Evolutionary conservation across 176 grass and related monocot species (phyloP).

Genomic region (Eragrostis curvula): DNA sequence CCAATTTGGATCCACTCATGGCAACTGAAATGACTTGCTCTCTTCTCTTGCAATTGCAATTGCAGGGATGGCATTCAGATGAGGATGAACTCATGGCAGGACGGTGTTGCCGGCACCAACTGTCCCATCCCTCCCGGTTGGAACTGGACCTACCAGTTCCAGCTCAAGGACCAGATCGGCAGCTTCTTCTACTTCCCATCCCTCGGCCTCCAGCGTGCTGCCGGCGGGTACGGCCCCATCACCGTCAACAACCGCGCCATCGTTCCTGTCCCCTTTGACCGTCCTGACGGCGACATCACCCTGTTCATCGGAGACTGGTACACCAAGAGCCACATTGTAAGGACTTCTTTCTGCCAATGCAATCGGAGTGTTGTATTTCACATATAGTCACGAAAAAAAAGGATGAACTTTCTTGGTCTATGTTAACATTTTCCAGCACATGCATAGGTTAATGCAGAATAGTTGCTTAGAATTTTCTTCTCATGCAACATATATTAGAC

Average conservation of each 20-base stretch:
- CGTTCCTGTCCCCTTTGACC: constrained; percentile 67
- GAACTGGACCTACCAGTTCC: constrained; percentile 99
- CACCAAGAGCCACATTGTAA: constrained; percentile 79
- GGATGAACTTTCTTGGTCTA: constrained; percentile 26
- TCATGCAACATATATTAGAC: background rate
- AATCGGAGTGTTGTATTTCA: background rate
- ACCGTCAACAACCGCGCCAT: constrained; percentile 72
- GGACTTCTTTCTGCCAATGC: constrained; percentile 12
- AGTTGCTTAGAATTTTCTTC: background rate
- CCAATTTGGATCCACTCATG: constrained; percentile 10
- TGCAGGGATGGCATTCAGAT: constrained; percentile 90
- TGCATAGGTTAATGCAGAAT: background rate
- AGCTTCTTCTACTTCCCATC: constrained; percentile 98
- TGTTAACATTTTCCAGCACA: background rate
- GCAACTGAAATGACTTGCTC: constrained; percentile 23
- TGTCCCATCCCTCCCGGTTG: constrained; percentile 88
- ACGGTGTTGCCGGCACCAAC: constrained; percentile 88
- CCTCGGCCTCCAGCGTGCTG: constrained; percentile 69
- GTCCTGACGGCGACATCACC: constrained; percentile 74
- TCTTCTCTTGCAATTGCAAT: constrained; percentile 3
- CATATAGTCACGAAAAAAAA: background rate
- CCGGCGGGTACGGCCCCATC: constrained; percentile 72
- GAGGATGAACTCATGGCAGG: constrained; percentile 92
- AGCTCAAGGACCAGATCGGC: constrained; percentile 96
- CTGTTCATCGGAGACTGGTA: constrained; percentile 94